These are phyloP conservation scores for Pseudogymnoascus sp. DNA, from an alignment of 2,329 filamentous ascomycete species.

Conservation along the genomic window DNA sequence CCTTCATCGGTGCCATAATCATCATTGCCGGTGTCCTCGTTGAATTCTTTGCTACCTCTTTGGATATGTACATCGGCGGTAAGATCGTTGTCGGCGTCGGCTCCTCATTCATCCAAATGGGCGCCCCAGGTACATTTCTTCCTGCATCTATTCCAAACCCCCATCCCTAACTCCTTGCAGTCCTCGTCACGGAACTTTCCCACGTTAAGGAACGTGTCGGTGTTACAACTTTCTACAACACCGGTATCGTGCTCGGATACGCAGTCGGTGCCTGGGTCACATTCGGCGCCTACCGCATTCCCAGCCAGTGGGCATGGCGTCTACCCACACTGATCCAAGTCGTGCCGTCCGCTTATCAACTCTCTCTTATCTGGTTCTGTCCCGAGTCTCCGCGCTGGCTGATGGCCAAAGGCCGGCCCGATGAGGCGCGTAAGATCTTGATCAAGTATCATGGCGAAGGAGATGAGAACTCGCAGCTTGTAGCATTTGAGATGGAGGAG, in stretches of 20 bases:
- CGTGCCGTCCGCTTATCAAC: constrained; percentile 32
- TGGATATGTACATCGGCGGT: constrained; percentile 34
- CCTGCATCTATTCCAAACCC: not conserved
- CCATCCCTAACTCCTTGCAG: constrained; percentile 8
- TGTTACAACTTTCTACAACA: constrained; percentile 35
- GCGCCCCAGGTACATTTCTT: constrained; percentile 26
- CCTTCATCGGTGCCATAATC: constrained; percentile 32
- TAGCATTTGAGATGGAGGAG: constrained; percentile 40
- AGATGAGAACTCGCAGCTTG: constrained; percentile 33
- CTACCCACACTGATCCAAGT: constrained; percentile 47
- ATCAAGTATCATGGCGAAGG: constrained; percentile 47
- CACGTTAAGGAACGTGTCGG: constrained; percentile 35
- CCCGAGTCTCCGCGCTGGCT: constrained; percentile 51
- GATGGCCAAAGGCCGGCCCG: constrained; percentile 45
- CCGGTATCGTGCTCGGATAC: constrained; percentile 35
- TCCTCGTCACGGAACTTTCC: constrained; percentile 37
- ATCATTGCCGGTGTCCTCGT: constrained; percentile 33
- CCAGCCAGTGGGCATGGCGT: constrained; percentile 41
- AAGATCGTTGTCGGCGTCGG: constrained; percentile 34
- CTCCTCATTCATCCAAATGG: constrained; percentile 34
- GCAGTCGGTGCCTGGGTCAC: constrained; percentile 34
- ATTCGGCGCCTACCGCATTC: constrained; percentile 27
- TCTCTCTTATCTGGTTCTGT: constrained; percentile 36
- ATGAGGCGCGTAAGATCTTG: constrained; percentile 47
- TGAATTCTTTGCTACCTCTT: constrained; percentile 30